These are phyloP conservation scores for Immersiporthe knoxdaviesiana DNA, from an alignment of 2,329 filamentous ascomycete genomes.

Conservation along the genomic window DNA sequence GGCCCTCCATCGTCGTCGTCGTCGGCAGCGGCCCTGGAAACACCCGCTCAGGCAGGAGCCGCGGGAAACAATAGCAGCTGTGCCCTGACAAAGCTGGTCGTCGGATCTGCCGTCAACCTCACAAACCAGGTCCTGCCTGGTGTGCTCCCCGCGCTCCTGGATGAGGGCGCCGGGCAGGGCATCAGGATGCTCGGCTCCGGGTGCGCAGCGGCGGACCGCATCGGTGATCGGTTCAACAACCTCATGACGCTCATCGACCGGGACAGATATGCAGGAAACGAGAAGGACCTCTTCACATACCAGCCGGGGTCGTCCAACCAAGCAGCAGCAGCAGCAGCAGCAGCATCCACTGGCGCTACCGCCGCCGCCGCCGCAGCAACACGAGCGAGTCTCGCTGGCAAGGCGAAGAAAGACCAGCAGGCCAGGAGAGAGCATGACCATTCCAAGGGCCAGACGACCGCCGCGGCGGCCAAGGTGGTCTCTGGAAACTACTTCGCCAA, in stretches of 20 bases:
- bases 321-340: neutral
- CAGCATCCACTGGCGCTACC: constrained; percentile 1
- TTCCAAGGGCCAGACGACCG: constrained; percentile 43
- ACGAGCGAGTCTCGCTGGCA: constrained; percentile 17
- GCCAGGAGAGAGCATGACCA: constrained; percentile 38
- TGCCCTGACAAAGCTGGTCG: constrained; percentile 41
- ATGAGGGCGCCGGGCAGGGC: constrained; percentile 44
- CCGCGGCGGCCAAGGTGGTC: constrained; percentile 41
- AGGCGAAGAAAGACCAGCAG: constrained; percentile 36
- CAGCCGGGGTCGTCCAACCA: constrained; percentile 32
- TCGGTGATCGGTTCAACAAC: constrained; percentile 65
- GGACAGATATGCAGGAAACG: constrained; percentile 56
- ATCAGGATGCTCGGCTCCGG: constrained; percentile 51
- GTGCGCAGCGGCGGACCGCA: constrained; percentile 58
- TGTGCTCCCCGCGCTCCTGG: constrained; percentile 43
- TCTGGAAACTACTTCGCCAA: constrained; percentile 71
- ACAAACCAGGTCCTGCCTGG: constrained; percentile 46
- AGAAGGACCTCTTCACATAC: constrained; percentile 57
- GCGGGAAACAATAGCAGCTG: constrained; percentile 29
- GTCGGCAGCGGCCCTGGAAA: neutral
- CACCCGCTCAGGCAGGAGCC: constrained; percentile 25
- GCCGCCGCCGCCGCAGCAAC: too few species aligned
- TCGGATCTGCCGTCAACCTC: constrained; percentile 48
- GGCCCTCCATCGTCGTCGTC: constrained; percentile 29
- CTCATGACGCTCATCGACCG: constrained; percentile 74